phyloP scores from a whole-genome alignment of 2,329 filamentous ascomycete genomes.

The Fusarium udum region DNA sequence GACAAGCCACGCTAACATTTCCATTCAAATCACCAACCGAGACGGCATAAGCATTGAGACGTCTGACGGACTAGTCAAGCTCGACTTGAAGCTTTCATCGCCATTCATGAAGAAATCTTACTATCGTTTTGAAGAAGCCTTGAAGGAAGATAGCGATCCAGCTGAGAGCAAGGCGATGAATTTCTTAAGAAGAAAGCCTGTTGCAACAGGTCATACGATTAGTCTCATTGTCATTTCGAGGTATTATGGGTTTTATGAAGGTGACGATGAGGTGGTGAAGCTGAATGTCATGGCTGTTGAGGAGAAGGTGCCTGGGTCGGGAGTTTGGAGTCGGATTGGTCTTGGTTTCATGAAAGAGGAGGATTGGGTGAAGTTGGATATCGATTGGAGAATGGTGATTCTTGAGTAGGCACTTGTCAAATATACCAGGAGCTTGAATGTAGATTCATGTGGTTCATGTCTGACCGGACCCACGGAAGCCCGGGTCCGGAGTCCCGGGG shows the following conservation, averaged over 20 bases:
- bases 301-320: neutral
- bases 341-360: neutral
- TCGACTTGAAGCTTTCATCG: neutral
- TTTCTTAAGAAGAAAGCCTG: neutral
- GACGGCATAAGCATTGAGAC: neutral
- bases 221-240: neutral
- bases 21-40: neutral
- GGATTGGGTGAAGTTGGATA: neutral
- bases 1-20: neutral
- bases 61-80: neutral
- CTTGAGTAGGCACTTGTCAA: neutral
- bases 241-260: neutral
- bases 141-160: neutral
- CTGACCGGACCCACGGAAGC: neutral
- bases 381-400: slow-evolving; percentile 1
- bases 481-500: neutral
- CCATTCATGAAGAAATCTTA: neutral
- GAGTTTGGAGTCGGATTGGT: slow-evolving; percentile 6
- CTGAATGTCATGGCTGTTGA: slow-evolving; percentile 5
- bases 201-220: fast-evolving
- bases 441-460: neutral
- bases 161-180: neutral
- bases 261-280: neutral
- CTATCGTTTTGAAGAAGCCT: neutral
- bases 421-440: too few species aligned